Percentiles rank a stretch among this genome's conserved stretches.
phyloP scores from a whole-genome alignment of 192 early-diverging fungal genomes.

The Borealophlyctis nickersoniae region DNA sequence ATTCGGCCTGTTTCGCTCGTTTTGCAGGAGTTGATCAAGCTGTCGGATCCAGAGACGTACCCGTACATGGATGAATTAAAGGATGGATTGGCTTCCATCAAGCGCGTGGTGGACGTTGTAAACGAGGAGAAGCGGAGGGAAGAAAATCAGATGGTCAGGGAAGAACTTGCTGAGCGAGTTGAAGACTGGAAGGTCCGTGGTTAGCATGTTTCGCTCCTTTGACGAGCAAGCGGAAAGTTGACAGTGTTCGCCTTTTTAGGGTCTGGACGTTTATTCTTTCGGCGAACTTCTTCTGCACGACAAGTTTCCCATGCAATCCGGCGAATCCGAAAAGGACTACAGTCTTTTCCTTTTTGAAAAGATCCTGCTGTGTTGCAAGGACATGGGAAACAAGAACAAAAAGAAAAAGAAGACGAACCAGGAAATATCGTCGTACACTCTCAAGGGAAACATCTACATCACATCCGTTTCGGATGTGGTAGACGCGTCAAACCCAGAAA shows the following conservation, averaged over 20 bases:
- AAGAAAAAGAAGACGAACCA: conserved; percentile 49
- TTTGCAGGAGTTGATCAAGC: conserved; percentile 47
- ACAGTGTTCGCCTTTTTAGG: conserved; percentile 30
- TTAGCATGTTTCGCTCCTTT: conserved; percentile 12
- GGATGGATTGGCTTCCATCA: conserved; percentile 75
- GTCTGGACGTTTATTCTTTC: conserved; percentile 69
- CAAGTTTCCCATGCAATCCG: conserved; percentile 77
- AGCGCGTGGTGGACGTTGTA: conserved; percentile 80
- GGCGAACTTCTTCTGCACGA: conserved; percentile 83
- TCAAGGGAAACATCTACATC: conserved; percentile 87
- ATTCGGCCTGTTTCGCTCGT: conserved; percentile 62
- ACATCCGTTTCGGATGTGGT: conserved; percentile 71
- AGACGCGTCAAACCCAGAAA: conserved; percentile 48
- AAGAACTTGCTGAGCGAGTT: conserved; percentile 76
- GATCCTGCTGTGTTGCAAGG: conserved; percentile 91
- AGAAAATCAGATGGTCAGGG: conserved; percentile 78
- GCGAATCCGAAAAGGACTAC: conserved; percentile 76
- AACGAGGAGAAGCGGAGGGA: conserved; percentile 90
- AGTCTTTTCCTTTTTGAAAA: conserved; percentile 91
- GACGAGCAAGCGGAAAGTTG: background rate
- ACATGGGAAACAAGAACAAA: conserved; percentile 46
- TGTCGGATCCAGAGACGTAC: conserved; percentile 30
- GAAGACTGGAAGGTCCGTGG: conserved; percentile 82
- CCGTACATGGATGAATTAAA: conserved; percentile 46
- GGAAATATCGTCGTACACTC: conserved; percentile 27